phyloP scores from a whole-genome alignment of 768 basidiomycete species.

The Chalciporus chontae region DNA sequence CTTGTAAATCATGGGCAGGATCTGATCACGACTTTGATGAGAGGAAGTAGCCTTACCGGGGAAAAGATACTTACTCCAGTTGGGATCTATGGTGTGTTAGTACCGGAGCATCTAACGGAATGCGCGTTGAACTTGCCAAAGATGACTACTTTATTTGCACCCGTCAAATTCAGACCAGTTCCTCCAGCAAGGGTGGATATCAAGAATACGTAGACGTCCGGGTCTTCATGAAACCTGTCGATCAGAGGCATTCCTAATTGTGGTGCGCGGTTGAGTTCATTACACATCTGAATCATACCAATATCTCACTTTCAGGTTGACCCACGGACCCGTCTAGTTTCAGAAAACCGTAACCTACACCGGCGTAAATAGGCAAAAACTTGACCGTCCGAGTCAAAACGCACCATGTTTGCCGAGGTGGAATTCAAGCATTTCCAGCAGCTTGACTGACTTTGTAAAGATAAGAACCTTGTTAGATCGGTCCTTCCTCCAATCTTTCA shows the following conservation, averaged over 20 bases:
- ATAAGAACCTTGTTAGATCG: slow-evolving; percentile 83
- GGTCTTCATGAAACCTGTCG: slow-evolving; percentile 75
- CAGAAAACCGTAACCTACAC: slow-evolving; percentile 55
- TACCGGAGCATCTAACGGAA: not conserved
- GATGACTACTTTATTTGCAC: slow-evolving; percentile 92
- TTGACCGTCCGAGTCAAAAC: not conserved
- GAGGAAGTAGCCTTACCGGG: not conserved
- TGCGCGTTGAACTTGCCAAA: slow-evolving; percentile 52
- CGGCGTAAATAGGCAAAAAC: not conserved
- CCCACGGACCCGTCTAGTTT: slow-evolving; percentile 78
- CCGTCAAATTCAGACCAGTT: slow-evolving; percentile 85
- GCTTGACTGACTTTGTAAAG: slow-evolving; percentile 90
- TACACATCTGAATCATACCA: not conserved
- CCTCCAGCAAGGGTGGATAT: slow-evolving; percentile 93
- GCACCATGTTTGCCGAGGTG: slow-evolving; percentile 60
- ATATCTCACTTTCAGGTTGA: slow-evolving; percentile 57
- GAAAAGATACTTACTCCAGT: slow-evolving; percentile 77
- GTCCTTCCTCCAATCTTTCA: slow-evolving; percentile 66
- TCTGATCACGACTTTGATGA: slow-evolving; percentile 45
- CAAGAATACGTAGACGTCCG: slow-evolving; percentile 73
- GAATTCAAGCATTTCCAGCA: slow-evolving; percentile 81
- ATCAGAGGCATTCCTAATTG: slow-evolving; percentile 77
- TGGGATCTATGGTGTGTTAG: slow-evolving; percentile 58
- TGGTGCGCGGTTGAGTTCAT: not conserved
- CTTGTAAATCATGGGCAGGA: slow-evolving; percentile 92